Conservation (phyloP, 2,329 filamentous ascomycete genomes). For the Paramyrothecium sp. region DNA sequence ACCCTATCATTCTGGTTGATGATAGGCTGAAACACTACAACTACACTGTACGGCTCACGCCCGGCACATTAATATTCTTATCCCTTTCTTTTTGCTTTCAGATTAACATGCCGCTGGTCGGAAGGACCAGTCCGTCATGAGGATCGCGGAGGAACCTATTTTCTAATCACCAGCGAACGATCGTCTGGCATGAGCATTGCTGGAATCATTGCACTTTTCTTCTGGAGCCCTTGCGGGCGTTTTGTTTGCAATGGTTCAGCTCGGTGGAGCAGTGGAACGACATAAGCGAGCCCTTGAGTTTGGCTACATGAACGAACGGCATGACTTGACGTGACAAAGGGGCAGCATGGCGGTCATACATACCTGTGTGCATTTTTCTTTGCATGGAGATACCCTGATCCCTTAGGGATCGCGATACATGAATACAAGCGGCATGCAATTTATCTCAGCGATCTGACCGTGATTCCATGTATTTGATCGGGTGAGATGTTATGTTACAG, state of each 20-base stretch:
- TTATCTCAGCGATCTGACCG: constrained; percentile 7
- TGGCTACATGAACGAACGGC: not conserved
- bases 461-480: not conserved
- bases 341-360: not conserved
- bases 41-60: constrained; percentile 12
- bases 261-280: too few relatives aligned
- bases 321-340: constrained; percentile 3
- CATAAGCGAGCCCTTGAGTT: not conserved
- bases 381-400: constrained; percentile 29
- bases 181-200: not conserved
- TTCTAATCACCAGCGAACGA: not conserved
- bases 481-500: not conserved
- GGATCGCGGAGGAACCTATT: not conserved
- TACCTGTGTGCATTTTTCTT: constrained; percentile 6
- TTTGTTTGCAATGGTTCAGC: too few relatives aligned
- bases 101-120: constrained; percentile 16
- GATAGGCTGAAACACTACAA: not conserved
- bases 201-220: not conserved
- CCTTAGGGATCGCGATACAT: constrained; percentile 20
- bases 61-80: not conserved
- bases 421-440: constrained; percentile 27
- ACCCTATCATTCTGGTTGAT: not conserved
- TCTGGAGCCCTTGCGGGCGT: too few relatives aligned
- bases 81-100: constrained; percentile 6
- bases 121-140: constrained; percentile 19